A percentile compares a stretch with the other conserved stretches of the same genome.
Evolutionary conservation across 208 protist species (phyloP).

Genomic region (Trypanosoma caninum): DNA sequence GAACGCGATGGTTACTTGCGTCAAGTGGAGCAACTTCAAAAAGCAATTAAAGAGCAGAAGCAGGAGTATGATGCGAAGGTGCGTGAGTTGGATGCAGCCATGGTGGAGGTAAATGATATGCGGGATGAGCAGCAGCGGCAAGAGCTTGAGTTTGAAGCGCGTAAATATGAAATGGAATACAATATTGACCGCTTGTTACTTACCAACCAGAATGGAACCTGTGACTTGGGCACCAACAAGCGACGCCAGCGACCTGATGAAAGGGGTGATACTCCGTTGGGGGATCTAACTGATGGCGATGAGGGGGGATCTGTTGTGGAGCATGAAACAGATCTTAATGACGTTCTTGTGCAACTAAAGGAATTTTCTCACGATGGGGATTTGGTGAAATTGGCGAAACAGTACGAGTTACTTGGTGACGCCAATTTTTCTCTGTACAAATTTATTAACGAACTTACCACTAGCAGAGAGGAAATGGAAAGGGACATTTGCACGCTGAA

Average conservation of each 20-base stretch:
- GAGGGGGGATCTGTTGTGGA: constrained; percentile 17
- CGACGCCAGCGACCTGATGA: constrained; percentile 18
- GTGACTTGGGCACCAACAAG: background rate
- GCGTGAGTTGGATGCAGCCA: constrained; percentile 68
- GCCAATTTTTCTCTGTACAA: constrained; percentile 97
- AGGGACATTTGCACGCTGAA: constrained; percentile 86
- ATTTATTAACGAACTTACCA: constrained; percentile 94
- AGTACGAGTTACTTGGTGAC: constrained; percentile 91
- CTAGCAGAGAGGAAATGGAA: constrained; percentile 81
- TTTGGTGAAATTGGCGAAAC: constrained; percentile 74
- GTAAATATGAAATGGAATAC: constrained; percentile 75
- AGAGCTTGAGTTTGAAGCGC: constrained; percentile 81
- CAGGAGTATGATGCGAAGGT: constrained; percentile 75
- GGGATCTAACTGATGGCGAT: constrained; percentile 31
- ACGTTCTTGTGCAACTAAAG: constrained; percentile 78
- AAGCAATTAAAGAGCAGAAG: constrained; percentile 72
- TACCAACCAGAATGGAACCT: background rate
- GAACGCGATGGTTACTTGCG: constrained; percentile 89
- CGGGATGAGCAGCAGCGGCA: constrained; percentile 79
- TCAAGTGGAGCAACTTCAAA: constrained; percentile 81
- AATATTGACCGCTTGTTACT: constrained; percentile 28
- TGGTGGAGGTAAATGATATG: constrained; percentile 88
- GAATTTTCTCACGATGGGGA: constrained; percentile 80
- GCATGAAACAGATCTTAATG: constrained; percentile 43
- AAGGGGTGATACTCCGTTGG: background rate